phyloP scores from a whole-genome alignment of 192 early-diverging fungal species.

The Linnemannia schmuckeri region DNA sequence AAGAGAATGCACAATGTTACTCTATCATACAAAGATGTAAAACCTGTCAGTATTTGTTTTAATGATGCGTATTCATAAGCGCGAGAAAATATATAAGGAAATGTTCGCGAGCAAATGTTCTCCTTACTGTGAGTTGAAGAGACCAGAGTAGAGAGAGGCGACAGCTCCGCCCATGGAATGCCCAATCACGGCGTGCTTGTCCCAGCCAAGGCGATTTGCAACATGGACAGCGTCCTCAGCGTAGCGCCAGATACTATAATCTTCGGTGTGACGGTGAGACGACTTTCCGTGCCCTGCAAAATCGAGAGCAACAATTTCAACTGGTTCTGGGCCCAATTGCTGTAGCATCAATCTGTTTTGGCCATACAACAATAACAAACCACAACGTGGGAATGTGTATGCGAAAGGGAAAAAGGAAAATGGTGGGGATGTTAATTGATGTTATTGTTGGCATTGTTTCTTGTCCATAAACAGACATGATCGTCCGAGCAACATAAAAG shows the following conservation, averaged over 20 bases:
- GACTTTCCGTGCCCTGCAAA: slow-evolving; percentile 50
- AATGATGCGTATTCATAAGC: no score
- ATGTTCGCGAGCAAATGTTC: neutral
- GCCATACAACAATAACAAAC: neutral
- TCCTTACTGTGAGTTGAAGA: slow-evolving; percentile 27
- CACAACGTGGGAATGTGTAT: neutral
- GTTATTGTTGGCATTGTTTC: neutral
- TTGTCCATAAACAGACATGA: neutral
- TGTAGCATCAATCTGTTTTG: slow-evolving; percentile 24
- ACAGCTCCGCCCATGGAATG: slow-evolving; percentile 54
- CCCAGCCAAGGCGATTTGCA: slow-evolving; percentile 37
- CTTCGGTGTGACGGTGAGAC: slow-evolving; percentile 34
- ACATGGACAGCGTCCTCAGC: slow-evolving; percentile 42
- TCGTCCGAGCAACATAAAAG: neutral
- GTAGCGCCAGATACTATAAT: slow-evolving; percentile 51
- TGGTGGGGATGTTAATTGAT: neutral
- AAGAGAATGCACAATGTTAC: slow-evolving; percentile 31
- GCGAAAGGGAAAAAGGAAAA: neutral
- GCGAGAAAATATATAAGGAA: no score
- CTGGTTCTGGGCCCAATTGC: slow-evolving; percentile 42
- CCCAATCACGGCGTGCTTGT: slow-evolving; percentile 41
- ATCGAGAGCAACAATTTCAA: slow-evolving; percentile 45
- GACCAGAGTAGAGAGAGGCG: slow-evolving; percentile 27
- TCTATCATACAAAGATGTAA: neutral
- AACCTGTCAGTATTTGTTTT: neutral